Base-by-base conservation (phyloP, 257 asterid species). In the Solanum lycopersicoides region DNA sequence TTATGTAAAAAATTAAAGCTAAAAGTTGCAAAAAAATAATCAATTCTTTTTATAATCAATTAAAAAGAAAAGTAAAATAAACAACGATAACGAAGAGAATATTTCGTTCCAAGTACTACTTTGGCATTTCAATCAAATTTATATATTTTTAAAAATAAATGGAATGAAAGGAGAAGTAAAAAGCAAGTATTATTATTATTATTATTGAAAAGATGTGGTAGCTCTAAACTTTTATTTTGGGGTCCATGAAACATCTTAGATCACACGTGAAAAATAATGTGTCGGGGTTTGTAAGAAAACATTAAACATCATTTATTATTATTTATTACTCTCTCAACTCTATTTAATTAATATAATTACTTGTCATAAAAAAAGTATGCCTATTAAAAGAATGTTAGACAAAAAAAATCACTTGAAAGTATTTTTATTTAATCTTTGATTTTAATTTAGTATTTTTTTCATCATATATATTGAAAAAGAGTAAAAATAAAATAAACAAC, bases 191-290 rank as follows among this genome's bases (percentile, higher is more conserved):
- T 7, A 53, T 47, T 59, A 59, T 59, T 59, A 21, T 59, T 25
- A 60, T n/a, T 28, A 41, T n/a, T n/a, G n/a, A 23, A 25, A 77
- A n/a, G 83, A 76, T 65, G 50, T 63, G 39, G 63, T 34, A 12
- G 37, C 73, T 69, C 23, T 69, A 69, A 69, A 23, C 9, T 35
- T 53, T 73, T 82, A 37, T 47, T 87, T 3, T 13, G 13, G 45
- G 90, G 88, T 32, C 82, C 88, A 79, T 47, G 12, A 47, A 88
- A 34, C 85, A 41, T 86, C 87, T 72, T 86, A 79, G 30, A 82
- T 86, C 87, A 59, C 89, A 89, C 89, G 89, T 86, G 90, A 82
- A 86, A 88, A 86, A 86, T 74, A 80, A 82, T 44, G 37, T 89
- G 89, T 89, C 89, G 85, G 87, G 76, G 41, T 47, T 79, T 21